Conservation (phyloP, 2,329 filamentous ascomycete species). For the Fusarium sp. region DNA sequence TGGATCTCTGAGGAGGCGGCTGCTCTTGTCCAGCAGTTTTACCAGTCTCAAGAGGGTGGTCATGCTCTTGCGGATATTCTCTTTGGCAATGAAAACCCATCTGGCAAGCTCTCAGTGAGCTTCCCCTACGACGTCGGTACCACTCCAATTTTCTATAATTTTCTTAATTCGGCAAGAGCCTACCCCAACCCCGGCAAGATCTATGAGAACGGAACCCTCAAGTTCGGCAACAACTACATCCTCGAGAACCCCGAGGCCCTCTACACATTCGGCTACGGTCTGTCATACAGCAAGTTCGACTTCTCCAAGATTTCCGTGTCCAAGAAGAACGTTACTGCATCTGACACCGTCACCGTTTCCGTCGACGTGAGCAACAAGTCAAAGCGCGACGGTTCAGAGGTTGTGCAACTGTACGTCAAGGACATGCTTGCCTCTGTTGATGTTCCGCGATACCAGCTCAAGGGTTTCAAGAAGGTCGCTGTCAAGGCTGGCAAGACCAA, state of each 20-base stretch:
- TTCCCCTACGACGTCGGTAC: conserved; percentile 76
- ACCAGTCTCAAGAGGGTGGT: conserved; percentile 76
- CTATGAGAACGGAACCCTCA: conserved; percentile 68
- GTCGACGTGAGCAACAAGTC: conserved; percentile 72
- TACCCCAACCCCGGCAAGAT: conserved; percentile 63
- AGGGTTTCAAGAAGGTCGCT: conserved; percentile 74
- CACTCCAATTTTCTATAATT: conserved; percentile 77
- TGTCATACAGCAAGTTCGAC: conserved; percentile 72
- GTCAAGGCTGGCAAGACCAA: conserved; percentile 69
- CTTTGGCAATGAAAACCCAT: conserved; percentile 73
- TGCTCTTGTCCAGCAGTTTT: conserved; percentile 79
- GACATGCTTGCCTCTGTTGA: conserved; percentile 71
- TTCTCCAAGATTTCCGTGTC: conserved; percentile 67
- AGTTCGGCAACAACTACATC: conserved; percentile 74
- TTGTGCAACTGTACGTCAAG: conserved; percentile 75
- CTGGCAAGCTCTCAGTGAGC: conserved; percentile 73
- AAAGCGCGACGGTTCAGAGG: conserved; percentile 69
- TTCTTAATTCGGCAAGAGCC: conserved; percentile 72
- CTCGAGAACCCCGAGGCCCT: conserved; percentile 68
- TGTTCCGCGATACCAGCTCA: conserved; percentile 72
- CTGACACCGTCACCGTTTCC: conserved; percentile 67
- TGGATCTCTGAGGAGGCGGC: conserved; percentile 75
- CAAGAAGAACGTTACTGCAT: conserved; percentile 55
- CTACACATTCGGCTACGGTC: conserved; percentile 74
- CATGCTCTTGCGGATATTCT: conserved; percentile 74